Evolutionary conservation across 208 protist genomes (phyloP).

Genomic region (Acanthamoeba culbertsoni): DNA sequence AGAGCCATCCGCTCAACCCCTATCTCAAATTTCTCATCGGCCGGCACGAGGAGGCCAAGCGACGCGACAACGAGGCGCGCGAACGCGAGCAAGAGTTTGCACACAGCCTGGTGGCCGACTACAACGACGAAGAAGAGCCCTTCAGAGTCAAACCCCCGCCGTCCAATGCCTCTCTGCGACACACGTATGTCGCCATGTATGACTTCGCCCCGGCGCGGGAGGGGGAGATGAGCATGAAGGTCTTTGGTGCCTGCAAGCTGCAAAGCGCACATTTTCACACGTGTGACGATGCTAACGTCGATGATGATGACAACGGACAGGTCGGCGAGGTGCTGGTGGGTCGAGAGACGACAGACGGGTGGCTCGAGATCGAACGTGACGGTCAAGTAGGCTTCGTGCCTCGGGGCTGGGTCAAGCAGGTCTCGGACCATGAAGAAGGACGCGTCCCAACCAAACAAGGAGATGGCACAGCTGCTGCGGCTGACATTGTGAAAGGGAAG

Average conservation of each 20-base stretch:
- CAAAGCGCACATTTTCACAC: background rate
- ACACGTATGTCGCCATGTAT: background rate
- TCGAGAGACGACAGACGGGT: background rate
- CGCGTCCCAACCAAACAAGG: background rate
- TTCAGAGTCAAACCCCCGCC: background rate
- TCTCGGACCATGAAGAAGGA: background rate
- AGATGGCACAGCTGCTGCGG: background rate
- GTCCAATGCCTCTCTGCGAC: too few species aligned
- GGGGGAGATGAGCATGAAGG: constrained; percentile 18
- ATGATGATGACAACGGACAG: background rate
- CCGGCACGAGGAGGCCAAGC: constrained; percentile 22
- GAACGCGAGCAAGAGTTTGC: background rate
- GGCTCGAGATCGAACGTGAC: constrained; percentile 9
- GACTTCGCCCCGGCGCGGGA: background rate
- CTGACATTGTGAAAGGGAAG: background rate
- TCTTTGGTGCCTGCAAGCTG: background rate
- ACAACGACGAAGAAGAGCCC: constrained; percentile 26
- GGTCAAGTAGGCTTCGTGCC: constrained; percentile 2
- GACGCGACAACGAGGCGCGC: background rate
- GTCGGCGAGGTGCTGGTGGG: background rate
- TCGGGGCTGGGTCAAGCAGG: background rate
- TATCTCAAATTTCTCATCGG: background rate
- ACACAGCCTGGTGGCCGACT: background rate
- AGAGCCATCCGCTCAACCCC: constrained; percentile 32
- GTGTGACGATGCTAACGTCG: background rate